Evolutionary conservation across 1,139 yeast species (phyloP), one percentile per base, ranked within the genome.

Genomic region (Zhuliangozyma blackwelliae): DNA sequence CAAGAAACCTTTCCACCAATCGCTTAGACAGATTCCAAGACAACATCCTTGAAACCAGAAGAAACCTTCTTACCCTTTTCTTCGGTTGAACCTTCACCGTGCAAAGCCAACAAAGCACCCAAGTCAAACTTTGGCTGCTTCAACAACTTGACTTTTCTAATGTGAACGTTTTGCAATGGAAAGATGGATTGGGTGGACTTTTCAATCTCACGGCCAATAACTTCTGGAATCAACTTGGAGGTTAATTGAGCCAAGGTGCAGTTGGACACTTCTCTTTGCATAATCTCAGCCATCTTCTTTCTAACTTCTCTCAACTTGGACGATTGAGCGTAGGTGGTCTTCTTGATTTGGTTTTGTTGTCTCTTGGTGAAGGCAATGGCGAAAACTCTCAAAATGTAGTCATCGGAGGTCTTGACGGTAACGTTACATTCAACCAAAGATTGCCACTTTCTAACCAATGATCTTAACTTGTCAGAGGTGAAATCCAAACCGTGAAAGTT

Each of bases 311-410:
- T 68, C 57, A 69, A 69, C 59, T 69, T 68, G 45, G 75, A 68
- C 40, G 72, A 58, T 61, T 69, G 73, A 56, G 75, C 75, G 57
- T 69, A 69, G 43, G 75, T 67, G 45, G 75, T 69, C 65, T 68
- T 69, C 60, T 63, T 69, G 50, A 69, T 67, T 58, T 69, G 75
- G 65, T 69, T 69, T 50, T 68, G 65, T 60, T 69, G 75, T 68
- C 74, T 69, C 63, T 68, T 68, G 61, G 75, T 70, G 70, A 69
- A 68, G 46, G 75, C 75, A 63, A 70, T 69, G 50, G 75, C 74
- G 50, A 70, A 70, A 44, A 70, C 63, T 61, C 75, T 66, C 56
- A 69, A 63, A 46, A 68, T 68, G 62, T 70, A 67, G 54, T 70
- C 75, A 54, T 70, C 75, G 43, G 75, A 53, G 48, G 75, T 70